These are phyloP conservation scores for Boechera stricta DNA, from an alignment of 345 rosid genomes.

Conservation along the genomic window DNA sequence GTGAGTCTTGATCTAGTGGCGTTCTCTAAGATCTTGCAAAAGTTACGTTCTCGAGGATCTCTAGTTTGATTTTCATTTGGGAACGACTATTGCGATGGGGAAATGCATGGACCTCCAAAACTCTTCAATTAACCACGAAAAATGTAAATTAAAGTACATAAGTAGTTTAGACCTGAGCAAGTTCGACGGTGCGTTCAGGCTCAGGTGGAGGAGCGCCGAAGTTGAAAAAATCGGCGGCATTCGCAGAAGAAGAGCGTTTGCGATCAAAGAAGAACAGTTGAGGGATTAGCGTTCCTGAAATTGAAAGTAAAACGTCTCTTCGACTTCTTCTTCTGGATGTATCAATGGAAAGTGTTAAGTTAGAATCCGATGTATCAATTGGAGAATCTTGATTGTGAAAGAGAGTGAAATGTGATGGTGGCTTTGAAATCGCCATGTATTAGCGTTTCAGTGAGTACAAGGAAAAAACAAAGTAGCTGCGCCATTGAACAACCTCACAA, in stretches of 20 bases:
- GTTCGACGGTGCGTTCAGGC: slow-evolving; percentile 43
- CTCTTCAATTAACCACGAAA: background rate
- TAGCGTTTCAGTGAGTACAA: slow-evolving; percentile 24
- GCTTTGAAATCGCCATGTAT: slow-evolving; percentile 38
- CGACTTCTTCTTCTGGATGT: slow-evolving; percentile 27
- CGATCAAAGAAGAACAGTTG: slow-evolving; percentile 15
- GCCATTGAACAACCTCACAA: slow-evolving; percentile 15
- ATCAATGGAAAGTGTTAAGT: slow-evolving; percentile 11
- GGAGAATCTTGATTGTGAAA: slow-evolving; percentile 15
- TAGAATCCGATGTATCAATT: slow-evolving; percentile 6
- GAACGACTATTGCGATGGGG: background rate
- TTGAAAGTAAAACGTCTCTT: slow-evolving; percentile 36
- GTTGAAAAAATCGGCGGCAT: slow-evolving; percentile 23
- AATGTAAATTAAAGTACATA: background rate
- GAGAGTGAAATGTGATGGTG: slow-evolving; percentile 19
- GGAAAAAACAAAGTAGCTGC: background rate
- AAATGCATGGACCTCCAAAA: background rate
- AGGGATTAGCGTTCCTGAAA: slow-evolving; percentile 34
- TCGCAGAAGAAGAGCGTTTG: slow-evolving; percentile 32
- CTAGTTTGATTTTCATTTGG: background rate
- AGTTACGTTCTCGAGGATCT: background rate
- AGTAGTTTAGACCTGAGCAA: slow-evolving; percentile 39
- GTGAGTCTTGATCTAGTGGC: background rate
- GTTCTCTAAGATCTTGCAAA: too few relatives aligned
- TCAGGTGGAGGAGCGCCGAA: slow-evolving; percentile 33